Evolutionary conservation across 495 filamentous ascomycete species (phyloP).

Genomic region (Podospora anserina): DNA sequence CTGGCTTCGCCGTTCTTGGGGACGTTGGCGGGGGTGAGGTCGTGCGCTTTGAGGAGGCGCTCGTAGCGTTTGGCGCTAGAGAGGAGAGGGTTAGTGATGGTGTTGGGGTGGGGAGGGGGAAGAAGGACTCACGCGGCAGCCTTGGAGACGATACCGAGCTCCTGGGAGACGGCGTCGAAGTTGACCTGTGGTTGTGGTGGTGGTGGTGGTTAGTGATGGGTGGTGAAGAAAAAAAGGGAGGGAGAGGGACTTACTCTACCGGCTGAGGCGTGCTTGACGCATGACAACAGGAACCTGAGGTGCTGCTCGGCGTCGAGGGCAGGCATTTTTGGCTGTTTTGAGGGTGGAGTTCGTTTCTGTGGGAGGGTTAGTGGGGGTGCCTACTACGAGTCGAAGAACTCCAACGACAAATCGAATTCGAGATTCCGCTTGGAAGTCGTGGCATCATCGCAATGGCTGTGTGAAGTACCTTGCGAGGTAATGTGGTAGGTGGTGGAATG

Average conservation of each 20-base stretch:
- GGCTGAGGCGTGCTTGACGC: constrained; percentile 55
- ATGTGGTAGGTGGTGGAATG: neutral
- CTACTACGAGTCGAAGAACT: neutral
- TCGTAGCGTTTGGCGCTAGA: constrained; percentile 62
- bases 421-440: neutral
- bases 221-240: constrained; percentile 9
- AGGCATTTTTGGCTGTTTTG: constrained; percentile 42
- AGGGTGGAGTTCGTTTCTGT: neutral
- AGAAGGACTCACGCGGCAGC: constrained; percentile 61
- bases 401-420: neutral
- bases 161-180: constrained; percentile 59
- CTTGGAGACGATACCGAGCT: constrained; percentile 59
- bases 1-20: neutral
- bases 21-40: constrained; percentile 30
- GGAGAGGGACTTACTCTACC: constrained; percentile 50
- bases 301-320: constrained; percentile 51
- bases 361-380: neutral
- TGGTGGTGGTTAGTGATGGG: constrained; percentile 19
- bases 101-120: neutral
- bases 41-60: constrained; percentile 58
- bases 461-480: neutral
- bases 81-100: neutral
- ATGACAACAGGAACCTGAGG: constrained; percentile 61
- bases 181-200: constrained; percentile 49
- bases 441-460: neutral